A percentile compares a stretch with the other conserved stretches of the same genome.
phyloP scores from a whole-genome alignment of 2,329 filamentous ascomycete genomes.

The Colletotrichum higginsianum region DNA sequence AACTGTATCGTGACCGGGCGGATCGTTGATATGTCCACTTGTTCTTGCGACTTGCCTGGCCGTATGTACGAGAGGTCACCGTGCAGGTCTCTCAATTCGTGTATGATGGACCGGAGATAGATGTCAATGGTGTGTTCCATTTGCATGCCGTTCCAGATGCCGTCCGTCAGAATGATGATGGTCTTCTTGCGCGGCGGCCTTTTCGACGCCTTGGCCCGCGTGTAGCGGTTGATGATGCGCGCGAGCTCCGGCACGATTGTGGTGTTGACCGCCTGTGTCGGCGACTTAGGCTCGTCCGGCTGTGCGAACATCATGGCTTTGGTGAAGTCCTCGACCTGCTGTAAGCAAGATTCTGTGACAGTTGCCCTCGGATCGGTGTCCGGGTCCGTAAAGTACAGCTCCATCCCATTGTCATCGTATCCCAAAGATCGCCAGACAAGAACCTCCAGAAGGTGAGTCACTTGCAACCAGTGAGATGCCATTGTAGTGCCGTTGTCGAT shows the following conservation, averaged over 20 bases:
- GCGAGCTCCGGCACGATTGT: conserved; percentile 8
- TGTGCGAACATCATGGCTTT: not conserved
- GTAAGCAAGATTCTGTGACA: not conserved
- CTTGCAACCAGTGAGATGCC: conserved; percentile 45
- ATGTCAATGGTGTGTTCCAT: not conserved
- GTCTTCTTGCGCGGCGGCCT: conserved; percentile 9
- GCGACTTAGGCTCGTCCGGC: not conserved
- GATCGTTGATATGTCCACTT: conserved; percentile 9
- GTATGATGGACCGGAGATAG: not conserved
- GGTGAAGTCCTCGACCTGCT: not conserved
- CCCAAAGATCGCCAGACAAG: conserved; percentile 47
- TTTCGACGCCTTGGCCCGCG: not conserved
- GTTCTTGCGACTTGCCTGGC: not conserved
- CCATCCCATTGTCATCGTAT: conserved; percentile 51
- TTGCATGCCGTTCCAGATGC: conserved; percentile 11
- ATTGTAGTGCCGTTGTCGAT: conserved; percentile 50
- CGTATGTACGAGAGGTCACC: not conserved
- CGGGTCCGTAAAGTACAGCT: conserved; percentile 40
- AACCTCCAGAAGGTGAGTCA: conserved; percentile 44
- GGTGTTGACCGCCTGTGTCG: not conserved
- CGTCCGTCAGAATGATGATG: conserved; percentile 25
- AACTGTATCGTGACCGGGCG: conserved; percentile 50
- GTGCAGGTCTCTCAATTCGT: conserved; percentile 7
- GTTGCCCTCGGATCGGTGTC: conserved; percentile 5
- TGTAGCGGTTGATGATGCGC: conserved; percentile 29